Evolutionary conservation across 768 basidiomycete genomes (phyloP).

Genomic region (Trametes meyenii): DNA sequence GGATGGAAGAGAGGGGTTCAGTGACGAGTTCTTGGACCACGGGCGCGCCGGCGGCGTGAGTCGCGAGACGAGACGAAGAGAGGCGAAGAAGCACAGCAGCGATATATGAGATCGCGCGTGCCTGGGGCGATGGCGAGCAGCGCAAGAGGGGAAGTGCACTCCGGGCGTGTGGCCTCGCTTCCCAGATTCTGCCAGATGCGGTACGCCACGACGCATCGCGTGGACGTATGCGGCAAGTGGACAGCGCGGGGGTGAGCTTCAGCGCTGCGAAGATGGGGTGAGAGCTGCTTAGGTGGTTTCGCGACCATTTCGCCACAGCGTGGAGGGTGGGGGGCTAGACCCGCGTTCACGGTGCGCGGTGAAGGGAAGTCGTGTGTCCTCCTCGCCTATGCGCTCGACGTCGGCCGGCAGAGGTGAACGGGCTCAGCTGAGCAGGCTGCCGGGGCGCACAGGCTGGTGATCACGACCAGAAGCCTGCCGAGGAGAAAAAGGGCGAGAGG

Average conservation of each 20-base stretch:
- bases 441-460: conserved; percentile 1
- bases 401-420: not conserved
- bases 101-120: conserved; percentile 16
- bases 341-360: not conserved
- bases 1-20: too few species aligned
- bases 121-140: conserved; percentile 9
- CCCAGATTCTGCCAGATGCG: not conserved
- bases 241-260: too few species aligned
- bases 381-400: not conserved
- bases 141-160: conserved; percentile 1
- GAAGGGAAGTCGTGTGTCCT: not conserved
- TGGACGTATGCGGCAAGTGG: not conserved
- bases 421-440: not conserved
- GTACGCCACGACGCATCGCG: conserved; percentile 1
- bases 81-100: not conserved
- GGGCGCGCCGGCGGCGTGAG: not conserved
- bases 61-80: not conserved
- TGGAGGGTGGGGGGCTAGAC: too few species aligned
- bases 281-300: too few species aligned
- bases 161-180: not conserved
- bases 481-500: not conserved
- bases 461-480: not conserved
- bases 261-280: too few species aligned
- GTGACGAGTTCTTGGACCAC: too few species aligned
- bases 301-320: too few species aligned